A percentile compares a stretch with the other conserved stretches of the same genome.
Evolutionary conservation across 352 stramenopile species (phyloP).

Genomic region (Phytophthora idaei): DNA sequence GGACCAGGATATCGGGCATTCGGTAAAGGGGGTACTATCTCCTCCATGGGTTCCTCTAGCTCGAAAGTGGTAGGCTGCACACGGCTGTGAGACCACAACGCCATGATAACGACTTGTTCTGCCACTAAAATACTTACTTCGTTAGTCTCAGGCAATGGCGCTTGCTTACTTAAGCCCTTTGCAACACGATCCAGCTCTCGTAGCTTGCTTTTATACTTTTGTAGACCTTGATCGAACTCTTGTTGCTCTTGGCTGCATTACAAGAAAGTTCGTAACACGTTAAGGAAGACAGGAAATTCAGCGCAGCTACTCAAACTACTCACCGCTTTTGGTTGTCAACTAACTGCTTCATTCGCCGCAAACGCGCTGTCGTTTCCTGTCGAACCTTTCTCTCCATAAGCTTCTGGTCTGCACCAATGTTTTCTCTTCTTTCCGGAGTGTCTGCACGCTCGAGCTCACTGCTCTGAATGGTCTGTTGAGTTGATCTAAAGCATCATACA

Average conservation of each 20-base stretch:
- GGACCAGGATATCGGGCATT: conserved; percentile 6
- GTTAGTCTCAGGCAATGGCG: conserved; percentile 3
- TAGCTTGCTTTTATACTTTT: conserved; percentile 61
- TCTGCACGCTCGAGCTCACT: no score
- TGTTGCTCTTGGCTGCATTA: conserved; percentile 54
- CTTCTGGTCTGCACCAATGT: conserved; percentile 34
- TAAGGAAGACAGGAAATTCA: not conserved
- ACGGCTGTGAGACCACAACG: not conserved
- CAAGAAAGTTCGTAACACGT: not conserved
- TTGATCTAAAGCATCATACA: no score
- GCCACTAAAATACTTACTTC: conserved; percentile 10
- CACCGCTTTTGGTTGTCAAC: conserved; percentile 57
- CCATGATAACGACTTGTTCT: not conserved
- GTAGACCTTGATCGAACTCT: conserved; percentile 54
- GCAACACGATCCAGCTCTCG: conserved; percentile 65
- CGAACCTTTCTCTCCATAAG: conserved; percentile 50
- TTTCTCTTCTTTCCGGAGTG: conserved; percentile 23
- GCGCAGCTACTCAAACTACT: not conserved
- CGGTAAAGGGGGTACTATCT: not conserved
- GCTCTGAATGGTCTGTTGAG: no score
- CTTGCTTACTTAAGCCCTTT: conserved; percentile 45
- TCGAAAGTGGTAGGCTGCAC: conserved; percentile 6
- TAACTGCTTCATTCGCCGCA: conserved; percentile 49
- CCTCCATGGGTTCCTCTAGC: conserved; percentile 2
- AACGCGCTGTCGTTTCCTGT: conserved; percentile 50